phyloP scores from a whole-genome alignment of 768 basidiomycete genomes.

The Serpula lacrymans region DNA sequence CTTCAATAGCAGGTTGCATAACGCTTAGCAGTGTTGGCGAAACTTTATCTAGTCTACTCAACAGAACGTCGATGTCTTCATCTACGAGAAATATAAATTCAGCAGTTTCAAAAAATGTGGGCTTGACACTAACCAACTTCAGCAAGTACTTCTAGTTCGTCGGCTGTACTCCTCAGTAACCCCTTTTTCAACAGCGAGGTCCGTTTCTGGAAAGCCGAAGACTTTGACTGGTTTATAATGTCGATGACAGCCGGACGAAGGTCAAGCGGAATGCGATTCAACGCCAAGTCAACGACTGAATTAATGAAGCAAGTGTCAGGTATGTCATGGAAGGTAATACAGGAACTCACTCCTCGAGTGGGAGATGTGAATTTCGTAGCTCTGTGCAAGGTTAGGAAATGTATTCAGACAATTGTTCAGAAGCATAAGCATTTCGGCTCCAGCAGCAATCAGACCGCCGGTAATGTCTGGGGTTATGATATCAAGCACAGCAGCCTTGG shows the following conservation, averaged over 20 bases:
- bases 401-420: conserved; percentile 63
- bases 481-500: conserved; percentile 78
- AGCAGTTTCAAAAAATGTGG: background rate
- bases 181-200: conserved; percentile 67
- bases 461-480: conserved; percentile 75
- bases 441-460: conserved; percentile 62
- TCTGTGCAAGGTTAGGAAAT: conserved; percentile 65
- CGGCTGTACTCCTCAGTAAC: conserved; percentile 59
- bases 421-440: conserved; percentile 71
- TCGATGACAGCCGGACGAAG: conserved; percentile 57
- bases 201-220: conserved; percentile 65
- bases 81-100: conserved; percentile 35
- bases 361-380: conserved; percentile 75
- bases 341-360: conserved; percentile 64
- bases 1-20: conserved; percentile 51
- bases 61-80: conserved; percentile 56
- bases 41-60: conserved; percentile 55
- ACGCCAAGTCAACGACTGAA: conserved; percentile 66
- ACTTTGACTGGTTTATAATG: conserved; percentile 63
- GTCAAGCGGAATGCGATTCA: conserved; percentile 59
- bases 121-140: conserved; percentile 51
- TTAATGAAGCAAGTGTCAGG: conserved; percentile 5
- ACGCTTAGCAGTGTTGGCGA: conserved; percentile 49
- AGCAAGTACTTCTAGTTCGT: conserved; percentile 70
- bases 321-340: background rate